Percentiles rank a stretch among this genome's conserved stretches.
phyloP scores from a whole-genome alignment of 345 rosid species.

The Noccaea caerulescens region DNA sequence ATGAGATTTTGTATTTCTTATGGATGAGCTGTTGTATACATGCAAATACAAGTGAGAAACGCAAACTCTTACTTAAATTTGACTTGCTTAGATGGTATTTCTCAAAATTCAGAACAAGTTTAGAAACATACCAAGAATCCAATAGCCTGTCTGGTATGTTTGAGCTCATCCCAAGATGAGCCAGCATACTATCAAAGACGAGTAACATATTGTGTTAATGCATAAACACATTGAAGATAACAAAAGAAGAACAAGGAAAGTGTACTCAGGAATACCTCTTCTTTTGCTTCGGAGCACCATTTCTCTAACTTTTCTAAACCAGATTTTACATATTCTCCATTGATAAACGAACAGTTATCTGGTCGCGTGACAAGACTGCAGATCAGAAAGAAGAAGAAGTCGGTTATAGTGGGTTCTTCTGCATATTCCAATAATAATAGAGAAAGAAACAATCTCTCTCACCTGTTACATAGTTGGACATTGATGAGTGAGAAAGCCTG shows the following conservation, averaged over 20 bases:
- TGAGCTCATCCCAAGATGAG: conserved; percentile 89
- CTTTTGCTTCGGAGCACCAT: conserved; percentile 90
- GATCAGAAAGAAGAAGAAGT: conserved; percentile 35
- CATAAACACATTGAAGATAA: conserved; percentile 5
- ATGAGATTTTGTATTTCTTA: conserved; percentile 40
- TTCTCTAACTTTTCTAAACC: conserved; percentile 94
- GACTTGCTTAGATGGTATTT: background rate
- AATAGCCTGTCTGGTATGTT: conserved; percentile 93
- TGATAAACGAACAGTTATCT: conserved; percentile 96
- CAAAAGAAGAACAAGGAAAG: conserved; percentile 2
- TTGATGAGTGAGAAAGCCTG: conserved; percentile 91
- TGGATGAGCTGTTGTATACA: conserved; percentile 54
- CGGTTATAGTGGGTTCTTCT: conserved; percentile 16
- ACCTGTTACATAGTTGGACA: conserved; percentile 91
- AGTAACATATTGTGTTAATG: conserved; percentile 10
- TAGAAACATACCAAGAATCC: conserved; percentile 81
- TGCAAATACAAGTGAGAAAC: background rate
- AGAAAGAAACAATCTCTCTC: conserved; percentile 14
- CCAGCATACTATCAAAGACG: conserved; percentile 66
- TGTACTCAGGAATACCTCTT: conserved; percentile 55
- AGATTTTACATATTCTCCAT: conserved; percentile 91
- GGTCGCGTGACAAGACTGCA: conserved; percentile 92
- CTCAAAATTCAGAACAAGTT: conserved; percentile 8
- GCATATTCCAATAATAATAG: conserved; percentile 4
- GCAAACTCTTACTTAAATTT: conserved; percentile 1